Base-by-base conservation (phyloP, 164 flowering plant species). In the Santalum album region DNA sequence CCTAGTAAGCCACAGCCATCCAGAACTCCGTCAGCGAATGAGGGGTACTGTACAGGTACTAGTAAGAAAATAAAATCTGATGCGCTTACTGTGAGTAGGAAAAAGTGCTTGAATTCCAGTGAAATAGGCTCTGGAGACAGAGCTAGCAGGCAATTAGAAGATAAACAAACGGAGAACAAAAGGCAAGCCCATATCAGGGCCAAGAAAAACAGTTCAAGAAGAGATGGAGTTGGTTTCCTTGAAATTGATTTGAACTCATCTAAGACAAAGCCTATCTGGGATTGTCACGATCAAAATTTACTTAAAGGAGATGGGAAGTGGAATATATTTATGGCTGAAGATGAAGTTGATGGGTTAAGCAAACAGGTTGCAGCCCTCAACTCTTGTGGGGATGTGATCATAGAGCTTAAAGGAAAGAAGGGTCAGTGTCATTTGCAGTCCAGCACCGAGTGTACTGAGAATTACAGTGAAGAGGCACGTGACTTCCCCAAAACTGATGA, bases 331-430 rank as follows among this genome's bases (percentile, higher is more conserved):
- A n/a, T 39, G 20, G 32, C 34, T 18, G 54, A 61, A 50, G 63
- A 66, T 38, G 64, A 58, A 54, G 61, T 67, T 20, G 64, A 71
- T 34, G 44, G 23, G 25, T 57, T 68, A 32, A 55, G 53, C 45
- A 69, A 34, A 50, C 55, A 46, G 12, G 35, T 65, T 9, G 69
- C 25, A 27, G 43, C 44, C 46, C 29, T 65, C 7, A 55, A 64
- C 55, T 29, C 65, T 19, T 26, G 54, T 1, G 22, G 35, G 21
- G 65, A 65, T 25, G 24, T n/a, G 12, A 22, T 65, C 20, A 34
- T 52, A 19, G 70, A 53, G 24, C 46, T 43, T 17, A 39, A 10
- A 18, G 57, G 1, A 25, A 58, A 56, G 55, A 3, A 2, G 20
- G n/a, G 7, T 35, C 21, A 49, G 6, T 22, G 49, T 21, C 49